Percentiles rank a stretch among this genome's conserved stretches.
phyloP scores from a whole-genome alignment of 129 eudicot species.

The Arctium minus region DNA sequence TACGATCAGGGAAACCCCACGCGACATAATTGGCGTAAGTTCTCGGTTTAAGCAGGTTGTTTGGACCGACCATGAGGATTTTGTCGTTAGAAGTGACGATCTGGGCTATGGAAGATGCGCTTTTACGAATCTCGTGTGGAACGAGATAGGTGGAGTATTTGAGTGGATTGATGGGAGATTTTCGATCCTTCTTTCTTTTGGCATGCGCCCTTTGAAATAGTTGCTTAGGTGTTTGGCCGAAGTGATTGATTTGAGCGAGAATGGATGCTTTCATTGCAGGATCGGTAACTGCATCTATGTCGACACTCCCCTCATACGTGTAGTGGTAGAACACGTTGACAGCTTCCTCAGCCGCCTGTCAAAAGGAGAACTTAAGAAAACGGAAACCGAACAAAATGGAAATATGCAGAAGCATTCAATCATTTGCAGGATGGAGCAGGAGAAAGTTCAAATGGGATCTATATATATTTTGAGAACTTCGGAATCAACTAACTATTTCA shows the following conservation, averaged over 20 bases:
- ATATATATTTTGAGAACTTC: no score
- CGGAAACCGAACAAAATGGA: neutral
- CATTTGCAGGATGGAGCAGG: no score
- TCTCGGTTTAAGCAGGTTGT: slow-evolving; percentile 73
- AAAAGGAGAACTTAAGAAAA: neutral
- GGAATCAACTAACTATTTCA: no score
- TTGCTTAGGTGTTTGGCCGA: slow-evolving; percentile 96
- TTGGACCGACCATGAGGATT: slow-evolving; percentile 63
- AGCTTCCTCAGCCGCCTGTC: slow-evolving; percentile 95
- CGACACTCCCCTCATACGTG: slow-evolving; percentile 93
- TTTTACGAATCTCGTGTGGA: slow-evolving; percentile 68
- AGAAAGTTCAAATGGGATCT: no score
- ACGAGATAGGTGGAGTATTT: slow-evolving; percentile 60
- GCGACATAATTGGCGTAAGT: slow-evolving; percentile 72
- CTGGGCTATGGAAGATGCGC: slow-evolving; percentile 60
- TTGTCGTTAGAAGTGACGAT: slow-evolving; percentile 64
- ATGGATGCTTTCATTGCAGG: slow-evolving; percentile 98
- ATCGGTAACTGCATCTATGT: slow-evolving; percentile 88
- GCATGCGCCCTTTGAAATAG: slow-evolving; percentile 79
- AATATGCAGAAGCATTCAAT: neutral
- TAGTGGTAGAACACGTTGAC: slow-evolving; percentile 93
- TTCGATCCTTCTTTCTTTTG: slow-evolving; percentile 63
- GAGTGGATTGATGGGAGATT: slow-evolving; percentile 61
- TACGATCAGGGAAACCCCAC: slow-evolving; percentile 97
- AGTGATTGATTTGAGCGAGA: slow-evolving; percentile 96